phyloP scores from a whole-genome alignment of 1,284 basidiomycete species.

The Rhodotorula sp. region DNA sequence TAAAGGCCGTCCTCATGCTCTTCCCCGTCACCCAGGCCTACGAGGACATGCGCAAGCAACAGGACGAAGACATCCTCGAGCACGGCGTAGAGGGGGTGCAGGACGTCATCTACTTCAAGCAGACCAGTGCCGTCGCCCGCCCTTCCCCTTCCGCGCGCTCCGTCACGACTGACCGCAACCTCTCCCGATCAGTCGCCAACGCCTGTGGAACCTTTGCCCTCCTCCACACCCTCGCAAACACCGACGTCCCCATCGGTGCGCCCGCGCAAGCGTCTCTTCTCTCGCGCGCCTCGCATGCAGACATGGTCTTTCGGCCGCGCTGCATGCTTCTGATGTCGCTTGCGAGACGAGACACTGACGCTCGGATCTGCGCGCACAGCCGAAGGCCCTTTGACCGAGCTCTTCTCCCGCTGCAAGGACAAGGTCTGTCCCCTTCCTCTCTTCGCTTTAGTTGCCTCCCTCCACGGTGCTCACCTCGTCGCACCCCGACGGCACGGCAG shows the following conservation, averaged over 20 bases:
- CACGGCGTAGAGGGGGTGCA: slow-evolving; percentile 62
- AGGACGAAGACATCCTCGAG: slow-evolving; percentile 57
- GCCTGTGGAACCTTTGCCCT: slow-evolving; percentile 88
- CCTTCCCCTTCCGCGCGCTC: background rate
- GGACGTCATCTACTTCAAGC: slow-evolving; percentile 63
- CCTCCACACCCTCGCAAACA: slow-evolving; percentile 75
- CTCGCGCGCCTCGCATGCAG: no score
- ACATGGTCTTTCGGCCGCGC: background rate
- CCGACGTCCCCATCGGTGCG: slow-evolving; percentile 50
- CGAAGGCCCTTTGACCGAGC: slow-evolving; percentile 30
- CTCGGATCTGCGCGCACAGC: background rate
- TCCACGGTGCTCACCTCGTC: background rate
- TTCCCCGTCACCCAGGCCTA: slow-evolving; percentile 68
- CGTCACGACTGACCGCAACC: background rate
- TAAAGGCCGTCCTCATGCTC: slow-evolving; percentile 69
- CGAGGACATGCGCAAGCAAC: slow-evolving; percentile 59
- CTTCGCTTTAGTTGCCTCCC: slow-evolving; percentile 33
- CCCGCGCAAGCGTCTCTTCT: background rate
- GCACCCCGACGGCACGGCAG: slow-evolving; percentile 51
- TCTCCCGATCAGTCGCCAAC: slow-evolving; percentile 61
- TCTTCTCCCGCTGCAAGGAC: slow-evolving; percentile 30
- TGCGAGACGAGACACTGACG: background rate
- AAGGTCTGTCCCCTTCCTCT: slow-evolving; percentile 18
- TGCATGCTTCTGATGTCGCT: background rate
- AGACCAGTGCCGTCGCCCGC: slow-evolving; percentile 48